Evolutionary conservation across 2,329 filamentous ascomycete genomes (phyloP).

Genomic region (Hypoxylon sp.): DNA sequence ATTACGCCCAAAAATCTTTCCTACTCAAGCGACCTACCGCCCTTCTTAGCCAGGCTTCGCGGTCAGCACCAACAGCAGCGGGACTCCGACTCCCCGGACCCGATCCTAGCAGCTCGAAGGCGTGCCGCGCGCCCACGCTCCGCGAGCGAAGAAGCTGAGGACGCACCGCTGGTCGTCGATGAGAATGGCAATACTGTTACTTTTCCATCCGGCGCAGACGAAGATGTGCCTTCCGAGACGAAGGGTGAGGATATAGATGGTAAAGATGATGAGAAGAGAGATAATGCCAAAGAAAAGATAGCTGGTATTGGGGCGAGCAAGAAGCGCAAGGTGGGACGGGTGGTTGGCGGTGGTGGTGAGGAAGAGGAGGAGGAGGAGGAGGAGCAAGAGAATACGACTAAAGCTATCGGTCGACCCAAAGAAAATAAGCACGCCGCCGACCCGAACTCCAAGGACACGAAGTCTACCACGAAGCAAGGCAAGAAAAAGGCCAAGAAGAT

Average conservation of each 20-base stretch:
- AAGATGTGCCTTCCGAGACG: constrained; percentile 40
- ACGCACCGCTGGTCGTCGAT: constrained; percentile 81
- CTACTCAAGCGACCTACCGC: constrained; percentile 73
- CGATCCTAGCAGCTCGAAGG: constrained; percentile 65
- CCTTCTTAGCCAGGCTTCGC: constrained; percentile 72
- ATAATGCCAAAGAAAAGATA: constrained; percentile 38
- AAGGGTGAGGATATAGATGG: constrained; percentile 54
- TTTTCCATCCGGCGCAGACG: constrained; percentile 56
- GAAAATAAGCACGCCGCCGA: constrained; percentile 41
- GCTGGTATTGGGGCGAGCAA: constrained; percentile 60
- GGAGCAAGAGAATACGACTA: constrained; percentile 44
- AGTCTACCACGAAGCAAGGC: constrained; percentile 46
- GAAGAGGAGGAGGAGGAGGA: constrained; percentile 50
- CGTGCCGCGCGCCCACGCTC: constrained; percentile 67
- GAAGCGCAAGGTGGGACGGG: constrained; percentile 70
- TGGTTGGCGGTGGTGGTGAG: constrained; percentile 60
- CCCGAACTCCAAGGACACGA: constrained; percentile 18
- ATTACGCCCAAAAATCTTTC: constrained; percentile 80
- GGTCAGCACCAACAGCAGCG: constrained; percentile 65
- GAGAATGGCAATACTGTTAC: constrained; percentile 76
- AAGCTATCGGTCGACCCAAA: constrained; percentile 20
- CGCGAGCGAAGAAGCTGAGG: constrained; percentile 80
- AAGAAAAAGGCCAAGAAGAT: constrained; percentile 75
- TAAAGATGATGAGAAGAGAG: constrained; percentile 44
- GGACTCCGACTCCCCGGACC: constrained; percentile 65